Base-by-base conservation (phyloP, 495 filamentous ascomycete genomes). In the Trichocladium uniseriatum region DNA sequence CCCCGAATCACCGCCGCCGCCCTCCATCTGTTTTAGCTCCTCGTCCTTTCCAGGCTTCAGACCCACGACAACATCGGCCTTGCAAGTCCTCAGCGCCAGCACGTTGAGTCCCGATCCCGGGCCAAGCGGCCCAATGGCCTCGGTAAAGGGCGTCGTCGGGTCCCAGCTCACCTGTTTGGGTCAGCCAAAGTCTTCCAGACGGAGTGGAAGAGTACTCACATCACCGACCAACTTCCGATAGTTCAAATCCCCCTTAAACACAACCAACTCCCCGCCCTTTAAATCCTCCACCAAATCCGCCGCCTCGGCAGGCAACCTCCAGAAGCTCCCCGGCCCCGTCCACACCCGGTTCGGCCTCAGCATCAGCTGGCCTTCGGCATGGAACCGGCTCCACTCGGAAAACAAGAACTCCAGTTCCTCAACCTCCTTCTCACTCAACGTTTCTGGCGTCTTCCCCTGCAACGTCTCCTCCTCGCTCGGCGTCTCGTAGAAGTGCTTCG, bases 221-320 rank as follows among this genome's bases (percentile, higher is more conserved):
- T 98, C 94, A 21, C 77, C 87, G 20, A 82, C 85, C 47, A 98
- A 61, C 61, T 98, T 98, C 29, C 92, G 72, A 58, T 97, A 97
- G 59, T 98, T 97, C 56, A 97, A 61, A 68, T 98, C 92, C 7
- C 92, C 92, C 71, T 98, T 98, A 72, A 95, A 95, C 19, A 97
- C 78, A 1, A 95, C 87, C n/a, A 97, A 71, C 63, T 95, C 89
- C 51, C 81, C 83, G 52, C 80, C 68, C 69, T 87, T 79, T n/a
- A 97, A 66, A 57, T 95, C 90, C 6, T 86, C 77, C 44, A 79
- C 78, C 28, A 97, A 66, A 14, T 74, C 71, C n/a, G 78, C 73
- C 1, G 78, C 86, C 28, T 72, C 70, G 6, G 71, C 67, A 0
- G 89, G 87, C 41, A 98, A 62, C 34, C 89, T 77, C 91, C 92